A percentile compares a stretch with the other conserved stretches of the same genome.
phyloP scores from a whole-genome alignment of 345 rosid genomes.

The Arabis alpina region DNA sequence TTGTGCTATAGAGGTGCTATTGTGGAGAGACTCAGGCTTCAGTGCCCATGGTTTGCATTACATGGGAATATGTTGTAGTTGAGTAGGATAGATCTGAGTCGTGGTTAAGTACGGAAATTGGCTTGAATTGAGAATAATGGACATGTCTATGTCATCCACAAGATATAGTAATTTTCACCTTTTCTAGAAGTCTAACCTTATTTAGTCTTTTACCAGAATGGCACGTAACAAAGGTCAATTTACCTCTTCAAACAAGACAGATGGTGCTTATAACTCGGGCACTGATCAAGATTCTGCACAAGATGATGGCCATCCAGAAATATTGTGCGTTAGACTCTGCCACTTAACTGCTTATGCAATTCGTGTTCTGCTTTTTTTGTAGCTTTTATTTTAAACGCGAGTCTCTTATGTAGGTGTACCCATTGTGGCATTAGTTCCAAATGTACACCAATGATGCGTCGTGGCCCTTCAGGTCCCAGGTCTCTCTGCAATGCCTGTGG shows the following conservation, averaged over 20 bases:
- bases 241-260: slow-evolving; percentile 70
- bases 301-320: slow-evolving; percentile 69
- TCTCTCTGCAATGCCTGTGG: slow-evolving; percentile 99
- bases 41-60: not conserved
- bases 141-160: slow-evolving; percentile 5
- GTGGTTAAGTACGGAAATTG: slow-evolving; percentile 1
- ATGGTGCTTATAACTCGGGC: slow-evolving; percentile 63
- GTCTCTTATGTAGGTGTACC: slow-evolving; percentile 60
- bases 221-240: slow-evolving; percentile 98
- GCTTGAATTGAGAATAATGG: not conserved
- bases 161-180: slow-evolving; percentile 9
- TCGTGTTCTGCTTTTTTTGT: not conserved
- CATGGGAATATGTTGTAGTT: slow-evolving; percentile 13
- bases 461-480: slow-evolving; percentile 96
- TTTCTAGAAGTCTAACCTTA: slow-evolving; percentile 10
- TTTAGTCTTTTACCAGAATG: slow-evolving; percentile 62
- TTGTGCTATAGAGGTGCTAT: not conserved
- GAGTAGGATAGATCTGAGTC: slow-evolving; percentile 13
- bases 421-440: slow-evolving; percentile 91
- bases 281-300: slow-evolving; percentile 68
- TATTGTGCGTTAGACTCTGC: slow-evolving; percentile 58
- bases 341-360: slow-evolving; percentile 20
- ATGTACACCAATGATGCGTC: slow-evolving; percentile 98
- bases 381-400: slow-evolving; percentile 12
- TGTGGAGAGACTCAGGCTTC: not conserved